These are phyloP conservation scores for Arachis monticola DNA, from an alignment of 331 rosid species.

Conservation along the genomic window DNA sequence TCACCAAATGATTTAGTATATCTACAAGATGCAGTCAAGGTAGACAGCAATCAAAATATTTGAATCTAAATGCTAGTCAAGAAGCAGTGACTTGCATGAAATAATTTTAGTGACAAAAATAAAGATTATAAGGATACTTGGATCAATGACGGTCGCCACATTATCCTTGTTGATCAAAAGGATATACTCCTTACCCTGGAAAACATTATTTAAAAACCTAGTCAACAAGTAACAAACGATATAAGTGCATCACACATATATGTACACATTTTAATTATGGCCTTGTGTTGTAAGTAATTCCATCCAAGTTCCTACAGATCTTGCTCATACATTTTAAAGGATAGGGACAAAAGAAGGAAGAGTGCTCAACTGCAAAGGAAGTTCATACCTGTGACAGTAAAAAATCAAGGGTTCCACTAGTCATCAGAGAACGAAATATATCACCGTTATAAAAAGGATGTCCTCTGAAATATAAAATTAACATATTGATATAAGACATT, in stretches of 20 bases:
- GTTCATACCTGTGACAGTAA: conserved; percentile 65
- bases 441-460: conserved; percentile 52
- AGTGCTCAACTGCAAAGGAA: conserved; percentile 19
- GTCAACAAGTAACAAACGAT: conserved; percentile 29
- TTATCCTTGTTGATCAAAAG: conserved; percentile 65
- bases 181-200: conserved; percentile 83
- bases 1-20: conserved; percentile 66
- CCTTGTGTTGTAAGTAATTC: conserved; percentile 25
- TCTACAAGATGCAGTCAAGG: conserved; percentile 62
- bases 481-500: conserved; percentile 33
- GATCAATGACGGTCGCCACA: conserved; percentile 69
- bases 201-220: conserved; percentile 31
- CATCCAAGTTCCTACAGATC: conserved; percentile 19
- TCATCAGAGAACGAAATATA: conserved; percentile 51
- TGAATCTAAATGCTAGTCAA: conserved; percentile 12
- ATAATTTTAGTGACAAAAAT: neutral
- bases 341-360: conserved; percentile 27
- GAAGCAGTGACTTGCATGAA: conserved; percentile 25
- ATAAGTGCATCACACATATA: conserved; percentile 20
- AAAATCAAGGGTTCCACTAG: conserved; percentile 61
- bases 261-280: conserved; percentile 22
- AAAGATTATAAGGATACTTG: conserved; percentile 66
- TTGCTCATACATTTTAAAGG: neutral
- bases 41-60: conserved; percentile 27
- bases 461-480: conserved; percentile 47